A percentile compares a stretch with the other conserved stretches of the same genome.
Conservation (phyloP, 2,329 filamentous ascomycete species). For the Ophiocordyceps camponoti-floridani region DNA sequence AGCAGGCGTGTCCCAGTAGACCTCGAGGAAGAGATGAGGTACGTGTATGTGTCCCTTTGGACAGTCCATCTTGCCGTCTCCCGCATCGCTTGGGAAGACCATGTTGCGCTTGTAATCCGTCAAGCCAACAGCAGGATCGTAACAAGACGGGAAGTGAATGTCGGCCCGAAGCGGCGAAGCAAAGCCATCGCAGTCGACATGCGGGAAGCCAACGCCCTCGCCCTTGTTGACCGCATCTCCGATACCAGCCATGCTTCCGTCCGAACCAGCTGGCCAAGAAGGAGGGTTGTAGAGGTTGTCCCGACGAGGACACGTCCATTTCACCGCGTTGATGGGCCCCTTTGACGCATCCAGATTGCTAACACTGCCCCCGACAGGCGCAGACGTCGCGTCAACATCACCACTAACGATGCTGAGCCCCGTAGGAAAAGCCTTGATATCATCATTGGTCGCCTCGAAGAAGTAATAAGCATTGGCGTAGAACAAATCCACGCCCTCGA, state of each 20-base stretch:
- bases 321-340: constrained; percentile 33
- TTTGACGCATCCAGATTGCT: constrained; percentile 31
- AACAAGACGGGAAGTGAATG: constrained; percentile 58
- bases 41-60: constrained; percentile 34
- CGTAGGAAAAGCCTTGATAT: constrained; percentile 50
- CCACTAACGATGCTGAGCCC: constrained; percentile 58
- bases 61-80: constrained; percentile 33
- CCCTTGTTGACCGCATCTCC: constrained; percentile 34
- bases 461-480: constrained; percentile 69
- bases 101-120: constrained; percentile 47
- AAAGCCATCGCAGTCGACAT: constrained; percentile 46
- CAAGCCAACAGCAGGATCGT: constrained; percentile 44
- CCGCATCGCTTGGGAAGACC: constrained; percentile 34
- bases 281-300: constrained; percentile 24
- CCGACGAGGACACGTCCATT: constrained; percentile 42
- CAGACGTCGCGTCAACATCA: constrained; percentile 36
- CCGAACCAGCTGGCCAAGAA: constrained; percentile 33
- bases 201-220: constrained; percentile 48
- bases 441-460: constrained; percentile 45
- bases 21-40: constrained; percentile 40
- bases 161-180: constrained; percentile 46
- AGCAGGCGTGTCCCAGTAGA: constrained; percentile 39
- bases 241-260: constrained; percentile 37
- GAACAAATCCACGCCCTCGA: constrained; percentile 49
- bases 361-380: constrained; percentile 32